A percentile compares a stretch with the other conserved stretches of the same genome.
Evolutionary conservation across 495 filamentous ascomycete species (phyloP).

Genomic region (Physcia stellaris): DNA sequence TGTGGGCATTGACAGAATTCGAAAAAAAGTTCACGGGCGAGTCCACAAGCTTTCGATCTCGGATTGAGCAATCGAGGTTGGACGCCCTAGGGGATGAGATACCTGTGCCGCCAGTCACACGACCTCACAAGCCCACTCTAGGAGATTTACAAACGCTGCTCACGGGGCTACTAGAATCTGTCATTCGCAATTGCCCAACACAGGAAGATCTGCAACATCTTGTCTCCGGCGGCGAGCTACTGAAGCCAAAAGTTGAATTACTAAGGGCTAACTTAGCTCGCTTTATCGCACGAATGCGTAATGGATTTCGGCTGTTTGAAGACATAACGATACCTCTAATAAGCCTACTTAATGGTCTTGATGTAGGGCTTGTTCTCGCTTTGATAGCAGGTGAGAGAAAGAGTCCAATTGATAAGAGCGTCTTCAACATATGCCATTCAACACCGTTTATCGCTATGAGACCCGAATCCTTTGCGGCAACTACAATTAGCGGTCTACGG

Average conservation of each 20-base stretch:
- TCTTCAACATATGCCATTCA: slow-evolving; percentile 28
- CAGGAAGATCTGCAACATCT: background rate
- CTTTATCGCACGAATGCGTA: slow-evolving; percentile 49
- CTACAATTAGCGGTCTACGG: slow-evolving; percentile 25
- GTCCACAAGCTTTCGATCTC: slow-evolving; percentile 42
- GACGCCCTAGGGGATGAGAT: slow-evolving; percentile 46
- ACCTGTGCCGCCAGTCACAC: slow-evolving; percentile 50
- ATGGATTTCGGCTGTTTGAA: slow-evolving; percentile 60
- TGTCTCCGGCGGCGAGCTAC: slow-evolving; percentile 9
- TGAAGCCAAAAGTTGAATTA: slow-evolving; percentile 36
- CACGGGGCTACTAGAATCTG: slow-evolving; percentile 52
- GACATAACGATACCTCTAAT: slow-evolving; percentile 70
- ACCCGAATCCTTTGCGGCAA: background rate
- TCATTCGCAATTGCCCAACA: slow-evolving; percentile 42
- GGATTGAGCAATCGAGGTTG: slow-evolving; percentile 46
- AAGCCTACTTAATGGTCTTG: slow-evolving; percentile 69
- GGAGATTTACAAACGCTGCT: slow-evolving; percentile 70
- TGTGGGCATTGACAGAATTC: slow-evolving; percentile 48
- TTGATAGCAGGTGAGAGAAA: slow-evolving; percentile 17
- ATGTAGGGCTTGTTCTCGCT: slow-evolving; percentile 56
- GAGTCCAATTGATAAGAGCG: slow-evolving; percentile 12
- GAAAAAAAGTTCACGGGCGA: slow-evolving; percentile 57
- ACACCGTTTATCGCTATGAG: slow-evolving; percentile 53
- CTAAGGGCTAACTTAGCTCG: slow-evolving; percentile 59
- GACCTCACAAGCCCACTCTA: slow-evolving; percentile 54